A percentile compares a stretch with the other conserved stretches of the same genome.
Conservation (phyloP, 2,329 filamentous ascomycete species). For the Aspergillus unguis region DNA sequence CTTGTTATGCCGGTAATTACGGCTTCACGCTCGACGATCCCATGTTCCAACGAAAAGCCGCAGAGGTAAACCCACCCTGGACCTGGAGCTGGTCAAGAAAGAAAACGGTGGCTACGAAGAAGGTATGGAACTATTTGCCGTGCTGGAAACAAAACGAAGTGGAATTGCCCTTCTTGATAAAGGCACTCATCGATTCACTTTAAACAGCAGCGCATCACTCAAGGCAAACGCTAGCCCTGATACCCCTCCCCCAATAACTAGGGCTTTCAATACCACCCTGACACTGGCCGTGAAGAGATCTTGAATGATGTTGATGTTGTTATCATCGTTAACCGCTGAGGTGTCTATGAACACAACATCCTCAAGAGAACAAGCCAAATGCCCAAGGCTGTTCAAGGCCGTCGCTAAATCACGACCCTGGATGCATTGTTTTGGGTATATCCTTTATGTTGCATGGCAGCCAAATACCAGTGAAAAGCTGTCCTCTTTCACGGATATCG, state of each 20-base stretch:
- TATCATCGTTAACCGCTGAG: neutral
- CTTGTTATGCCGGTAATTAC: slow-evolving; percentile 57
- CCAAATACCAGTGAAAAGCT: slow-evolving; percentile 27
- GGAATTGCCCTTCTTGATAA: slow-evolving; percentile 52
- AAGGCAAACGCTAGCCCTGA: slow-evolving; percentile 54
- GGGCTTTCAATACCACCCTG: neutral
- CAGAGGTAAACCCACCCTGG: slow-evolving; percentile 24
- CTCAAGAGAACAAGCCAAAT: slow-evolving; percentile 30
- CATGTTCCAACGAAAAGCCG: slow-evolving; percentile 35
- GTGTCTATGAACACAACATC: slow-evolving; percentile 31
- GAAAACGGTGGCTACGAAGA: slow-evolving; percentile 44
- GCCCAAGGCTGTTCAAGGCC: slow-evolving; percentile 29
- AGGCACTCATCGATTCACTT: slow-evolving; percentile 47
- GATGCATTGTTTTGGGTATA: slow-evolving; percentile 43
- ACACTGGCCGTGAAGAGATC: neutral
- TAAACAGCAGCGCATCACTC: slow-evolving; percentile 51
- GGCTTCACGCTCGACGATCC: slow-evolving; percentile 46
- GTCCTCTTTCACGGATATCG: slow-evolving; percentile 48
- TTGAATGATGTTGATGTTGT: neutral
- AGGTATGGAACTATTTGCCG: slow-evolving; percentile 39
- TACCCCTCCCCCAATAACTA: slow-evolving; percentile 49
- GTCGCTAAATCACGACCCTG: slow-evolving; percentile 31
- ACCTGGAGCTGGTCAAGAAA: slow-evolving; percentile 25
- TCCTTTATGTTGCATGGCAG: slow-evolving; percentile 54
- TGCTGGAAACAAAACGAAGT: slow-evolving; percentile 32